Evolutionary conservation across 441 rosid species (phyloP), one percentile per base, ranked within the genome.

Genomic region (Geranium incanum): DNA sequence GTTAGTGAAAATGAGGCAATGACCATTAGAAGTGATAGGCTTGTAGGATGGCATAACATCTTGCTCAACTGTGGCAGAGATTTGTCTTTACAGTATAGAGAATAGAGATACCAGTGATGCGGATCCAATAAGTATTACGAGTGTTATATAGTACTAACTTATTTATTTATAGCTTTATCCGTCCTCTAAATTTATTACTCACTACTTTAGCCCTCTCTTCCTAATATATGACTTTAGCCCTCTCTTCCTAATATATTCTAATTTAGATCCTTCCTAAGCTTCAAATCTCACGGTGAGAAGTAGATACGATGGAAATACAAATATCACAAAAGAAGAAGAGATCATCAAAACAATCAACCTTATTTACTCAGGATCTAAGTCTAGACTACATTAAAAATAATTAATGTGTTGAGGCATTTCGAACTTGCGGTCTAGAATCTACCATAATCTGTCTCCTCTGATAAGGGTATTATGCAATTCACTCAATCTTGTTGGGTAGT

Each of bases 231-330:
- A 52, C 15, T 12, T 50, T 13, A n/a, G 60, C 57, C 50, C 50
- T 6, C 18, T 52, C 60, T 52, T 13, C 60, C 60, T 52, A 15
- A 52, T n/a, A 52, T 52, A 52, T 7, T 52, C 16, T 52, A 52
- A n/a, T 12, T 13, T 52, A 18, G 60, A 52, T 52, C 60, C 60
- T 52, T 52, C 60, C 60, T 15, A 52, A 52, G 60, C 60, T n/a
- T 52, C 60, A 52, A 52, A n/a, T 13, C 18, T 15, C 60, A 52
- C 5, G 18, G 6, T 52, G 6, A 52, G 60, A 52, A 52, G 60
- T 52, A 15, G 13, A 52, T 52, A n/a, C 3, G 60, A 52, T 52
- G 60, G 60, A 52, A 52, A 52, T 52, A n/a, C 19, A 52, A 52
- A 13, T 52, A 13, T 15, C 60, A n/a, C 60, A 15, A 50, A 50